Evolutionary conservation across 257 asterid species (phyloP), one percentile per base, ranked within the genome.

Genomic region (Scutellaria barbata): DNA sequence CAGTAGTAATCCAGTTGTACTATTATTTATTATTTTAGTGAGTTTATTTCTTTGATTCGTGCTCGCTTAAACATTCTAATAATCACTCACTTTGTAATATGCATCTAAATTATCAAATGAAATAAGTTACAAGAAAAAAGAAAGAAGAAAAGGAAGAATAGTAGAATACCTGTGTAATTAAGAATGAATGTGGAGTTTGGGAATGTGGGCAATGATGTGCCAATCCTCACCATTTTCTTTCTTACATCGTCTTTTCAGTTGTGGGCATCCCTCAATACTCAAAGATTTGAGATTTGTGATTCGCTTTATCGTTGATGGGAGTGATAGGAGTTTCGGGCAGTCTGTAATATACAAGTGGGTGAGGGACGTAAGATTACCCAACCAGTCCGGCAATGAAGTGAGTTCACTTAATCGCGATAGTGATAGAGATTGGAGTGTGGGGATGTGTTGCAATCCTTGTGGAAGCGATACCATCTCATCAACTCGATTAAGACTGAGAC

Each of bases 321-420:
- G 35, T 0, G 5, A 30, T 30, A 5, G 56, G 8, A 81, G 20
- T 9, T 61, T 70, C 14, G 71, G 66, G 67, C 82, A 77, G 3
- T 25, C 3, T 1, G 0, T 2, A 25, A 76, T 53, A 30, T 4
- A 1, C 46, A 80, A 39, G 10, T 5, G 12, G 7, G 20, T n/a
- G 13, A 72, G 81, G 41, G 9, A 47, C 0, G 39, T 62, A 4
- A 75, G 11, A 1, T 58, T 62, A 1, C n/a, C 66, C 33, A 71
- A 40, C 30, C 58, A 67, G 20, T 75, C 77, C 3, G 84, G 75
- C 17, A 80, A 30, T 39, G 52, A 60, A 43, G 20, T 50, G 40
- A 80, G 71, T 45, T 69, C 35, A 54, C 58, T 2, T 59, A 80
- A 74, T 10, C 6, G 8, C 0, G 5, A 0, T 13, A 79, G 46